A percentile compares a stretch with the other conserved stretches of the same genome.
phyloP scores from a whole-genome alignment of 2,329 filamentous ascomycete species.

The Sclerotinia glacialis region DNA sequence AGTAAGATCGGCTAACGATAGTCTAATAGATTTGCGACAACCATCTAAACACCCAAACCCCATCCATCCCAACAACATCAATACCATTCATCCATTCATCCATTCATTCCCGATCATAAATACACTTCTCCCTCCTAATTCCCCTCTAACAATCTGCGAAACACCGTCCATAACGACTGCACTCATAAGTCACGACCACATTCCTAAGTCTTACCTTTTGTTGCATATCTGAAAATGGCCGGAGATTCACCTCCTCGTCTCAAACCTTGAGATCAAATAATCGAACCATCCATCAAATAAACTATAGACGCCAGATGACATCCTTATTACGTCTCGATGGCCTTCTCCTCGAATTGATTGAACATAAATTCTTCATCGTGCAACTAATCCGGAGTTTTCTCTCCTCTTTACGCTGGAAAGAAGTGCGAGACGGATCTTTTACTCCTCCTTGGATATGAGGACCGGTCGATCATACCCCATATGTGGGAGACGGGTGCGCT shows the following conservation, averaged over 20 bases:
- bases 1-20: background rate
- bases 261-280: background rate
- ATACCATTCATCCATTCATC: too few species aligned
- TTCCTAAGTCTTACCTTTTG: background rate
- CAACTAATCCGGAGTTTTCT: constrained; percentile 1
- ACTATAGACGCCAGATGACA: background rate
- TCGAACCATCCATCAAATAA: background rate
- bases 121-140: background rate
- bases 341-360: background rate
- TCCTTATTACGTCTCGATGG: background rate
- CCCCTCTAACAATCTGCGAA: background rate
- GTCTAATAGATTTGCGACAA: background rate
- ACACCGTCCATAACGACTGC: background rate
- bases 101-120: background rate
- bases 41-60: background rate
- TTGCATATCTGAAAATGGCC: constrained; percentile 2
- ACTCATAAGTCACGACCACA: too few species aligned
- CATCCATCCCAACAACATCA: too few species aligned
- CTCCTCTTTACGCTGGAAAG: background rate
- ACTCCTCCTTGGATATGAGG: background rate
- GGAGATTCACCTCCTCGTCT: background rate
- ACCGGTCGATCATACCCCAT: background rate
- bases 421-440: background rate
- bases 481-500: background rate
- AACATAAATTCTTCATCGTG: background rate